Evolutionary conservation across 2,329 filamentous ascomycete genomes (phyloP), one percentile per base, ranked within the genome.

Genomic region (Paraphoma sp.): DNA sequence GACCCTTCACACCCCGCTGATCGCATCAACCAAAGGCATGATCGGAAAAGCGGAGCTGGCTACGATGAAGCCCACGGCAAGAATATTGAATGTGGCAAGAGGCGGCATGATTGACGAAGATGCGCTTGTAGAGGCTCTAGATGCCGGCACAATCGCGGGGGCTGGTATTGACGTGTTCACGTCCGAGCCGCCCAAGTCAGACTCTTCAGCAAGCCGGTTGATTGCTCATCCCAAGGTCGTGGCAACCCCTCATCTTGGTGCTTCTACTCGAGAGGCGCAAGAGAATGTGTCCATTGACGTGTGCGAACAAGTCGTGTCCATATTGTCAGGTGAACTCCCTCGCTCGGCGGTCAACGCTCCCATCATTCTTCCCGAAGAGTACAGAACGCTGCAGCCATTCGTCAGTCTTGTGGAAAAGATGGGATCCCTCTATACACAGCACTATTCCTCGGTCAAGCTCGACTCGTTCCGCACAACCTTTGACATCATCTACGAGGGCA

Each of bases 221-320:
- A 85, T 90, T 54, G 81, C 81, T 9, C 91, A 94, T 64, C 84
- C 87, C 0, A 88, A 86, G 62, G 90, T 92, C 0, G 87, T 94
- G 1, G 87, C 87, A 1, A 94, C 91, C 7, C 91, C 91, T 1
- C 91, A 95, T 73, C 81, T 95, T 0, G 91, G 91, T 7, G 91
- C 91, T 0, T 91, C 88, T 0, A 95, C 91, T 0, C 84, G 90
- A 33, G 91, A 95, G 81, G 91, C 91, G 0, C 91, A 95, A 73
- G 90, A 94, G 69, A 93, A 93, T 59, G 91, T 93, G 3, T 91
- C 89, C 1, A 85, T 93, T 60, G 91, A 94, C 65, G 91, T 94
- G 8, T 94, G 91, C 74, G 88, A 89, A 33, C 91, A 95, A 76
- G 89, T 93, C 11, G 82, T 90, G 0, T 84, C 88, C 55, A 91